phyloP scores from a whole-genome alignment of 208 protist genomes.

The Acanthamoeba triangularis region DNA sequence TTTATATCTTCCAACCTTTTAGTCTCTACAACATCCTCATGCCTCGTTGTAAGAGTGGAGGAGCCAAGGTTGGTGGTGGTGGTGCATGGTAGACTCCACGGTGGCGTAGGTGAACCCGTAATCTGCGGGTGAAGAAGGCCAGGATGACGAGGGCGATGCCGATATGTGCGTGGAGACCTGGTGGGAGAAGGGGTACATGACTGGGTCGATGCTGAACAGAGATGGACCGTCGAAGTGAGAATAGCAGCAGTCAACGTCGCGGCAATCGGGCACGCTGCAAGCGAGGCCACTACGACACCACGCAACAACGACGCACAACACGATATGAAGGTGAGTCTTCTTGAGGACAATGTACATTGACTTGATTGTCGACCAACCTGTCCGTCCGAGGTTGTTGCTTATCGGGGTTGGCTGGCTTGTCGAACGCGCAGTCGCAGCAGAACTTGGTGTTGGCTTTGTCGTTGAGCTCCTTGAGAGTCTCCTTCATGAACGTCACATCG shows the following conservation, averaged over 20 bases:
- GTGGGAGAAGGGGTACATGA: not conserved
- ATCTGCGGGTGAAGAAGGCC: no score
- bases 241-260: not conserved
- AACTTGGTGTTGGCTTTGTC: not conserved
- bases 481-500: not conserved
- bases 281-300: not conserved
- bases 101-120: no score
- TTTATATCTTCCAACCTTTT: no score
- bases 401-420: no score
- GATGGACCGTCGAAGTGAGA: not conserved
- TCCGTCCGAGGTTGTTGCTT: no score
- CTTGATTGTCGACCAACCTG: no score
- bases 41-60: no score
- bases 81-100: no score
- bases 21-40: no score
- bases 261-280: not conserved
- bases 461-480: constrained; percentile 2
- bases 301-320: not conserved
- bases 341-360: no score
- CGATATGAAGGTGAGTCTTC: no score
- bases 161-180: not conserved
- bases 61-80: no score
- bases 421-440: constrained; percentile 16
- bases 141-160: not conserved
- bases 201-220: not conserved